Percentiles rank a stretch among this genome's conserved stretches.
phyloP scores from a whole-genome alignment of 2,329 filamentous ascomycete genomes.

The Fusarium pininemorale region DNA sequence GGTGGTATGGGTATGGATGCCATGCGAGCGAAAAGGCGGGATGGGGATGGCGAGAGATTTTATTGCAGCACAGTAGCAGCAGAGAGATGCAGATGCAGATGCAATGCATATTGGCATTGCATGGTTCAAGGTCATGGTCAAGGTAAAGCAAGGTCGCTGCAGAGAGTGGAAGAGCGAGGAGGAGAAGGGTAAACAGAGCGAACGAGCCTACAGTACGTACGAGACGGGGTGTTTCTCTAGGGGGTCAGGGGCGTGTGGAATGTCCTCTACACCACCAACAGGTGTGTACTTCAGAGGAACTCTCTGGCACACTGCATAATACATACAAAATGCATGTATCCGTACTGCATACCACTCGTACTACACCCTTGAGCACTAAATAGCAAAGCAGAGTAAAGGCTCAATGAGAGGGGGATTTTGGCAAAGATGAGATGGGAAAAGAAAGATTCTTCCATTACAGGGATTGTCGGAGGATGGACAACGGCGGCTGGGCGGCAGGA shows the following conservation, averaged over 20 bases:
- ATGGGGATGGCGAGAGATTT: conserved; percentile 36
- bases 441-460: conserved; percentile 10
- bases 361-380: conserved; percentile 16
- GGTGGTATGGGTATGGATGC: conserved; percentile 1
- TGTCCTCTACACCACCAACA: background rate
- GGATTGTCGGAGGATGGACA: conserved; percentile 3
- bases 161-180: background rate
- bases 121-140: conserved; percentile 26
- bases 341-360: conserved; percentile 2
- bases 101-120: conserved; percentile 19
- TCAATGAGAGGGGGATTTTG: background rate
- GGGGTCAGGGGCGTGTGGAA: conserved; percentile 7
- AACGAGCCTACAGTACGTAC: background rate
- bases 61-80: conserved; percentile 24
- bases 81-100: conserved; percentile 13
- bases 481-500: conserved; percentile 33
- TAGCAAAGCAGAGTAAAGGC: background rate
- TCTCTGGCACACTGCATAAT: conserved; percentile 18
- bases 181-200: conserved; percentile 15
- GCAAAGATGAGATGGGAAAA: background rate
- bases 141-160: background rate
- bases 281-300: conserved; percentile 17
- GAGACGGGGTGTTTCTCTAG: conserved; percentile 13
- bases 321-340: background rate
- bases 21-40: conserved; percentile 33